Conservation (phyloP, 345 rosid species). For the Aquilaria sinensis region DNA sequence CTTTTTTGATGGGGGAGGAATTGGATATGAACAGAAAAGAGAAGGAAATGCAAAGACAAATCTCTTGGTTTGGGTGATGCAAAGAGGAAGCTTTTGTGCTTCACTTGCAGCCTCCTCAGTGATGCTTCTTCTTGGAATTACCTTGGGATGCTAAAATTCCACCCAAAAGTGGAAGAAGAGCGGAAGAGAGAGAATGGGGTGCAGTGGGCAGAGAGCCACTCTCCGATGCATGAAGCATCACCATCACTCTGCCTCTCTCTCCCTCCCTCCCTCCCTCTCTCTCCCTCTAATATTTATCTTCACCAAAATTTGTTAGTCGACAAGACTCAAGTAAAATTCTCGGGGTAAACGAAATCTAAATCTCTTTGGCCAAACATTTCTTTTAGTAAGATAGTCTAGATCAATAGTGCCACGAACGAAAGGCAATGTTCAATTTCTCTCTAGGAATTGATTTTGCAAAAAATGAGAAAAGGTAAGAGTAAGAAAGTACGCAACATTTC, state of each 20-base stretch:
- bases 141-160: conserved; percentile 67
- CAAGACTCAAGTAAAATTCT: background rate
- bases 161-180: conserved; percentile 13
- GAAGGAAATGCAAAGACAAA: conserved; percentile 5
- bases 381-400: too few species aligned
- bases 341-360: background rate
- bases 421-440: too few species aligned
- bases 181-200: background rate
- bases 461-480: too few species aligned
- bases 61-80: conserved; percentile 10
- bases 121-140: conserved; percentile 14
- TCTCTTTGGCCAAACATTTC: too few species aligned
- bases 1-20: background rate
- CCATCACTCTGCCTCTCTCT: conserved; percentile 3
- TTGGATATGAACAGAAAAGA: conserved; percentile 5
- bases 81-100: conserved; percentile 28
- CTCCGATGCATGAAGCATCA: conserved; percentile 2
- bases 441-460: too few species aligned
- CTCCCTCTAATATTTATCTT: background rate
- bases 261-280: background rate
- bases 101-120: conserved; percentile 21
- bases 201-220: conserved; percentile 29
- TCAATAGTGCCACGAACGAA: too few species aligned
- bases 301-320: background rate
- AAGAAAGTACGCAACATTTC: too few species aligned